Base-by-base conservation (phyloP, 345 rosid species). In the Gynandropsis gynandra region DNA sequence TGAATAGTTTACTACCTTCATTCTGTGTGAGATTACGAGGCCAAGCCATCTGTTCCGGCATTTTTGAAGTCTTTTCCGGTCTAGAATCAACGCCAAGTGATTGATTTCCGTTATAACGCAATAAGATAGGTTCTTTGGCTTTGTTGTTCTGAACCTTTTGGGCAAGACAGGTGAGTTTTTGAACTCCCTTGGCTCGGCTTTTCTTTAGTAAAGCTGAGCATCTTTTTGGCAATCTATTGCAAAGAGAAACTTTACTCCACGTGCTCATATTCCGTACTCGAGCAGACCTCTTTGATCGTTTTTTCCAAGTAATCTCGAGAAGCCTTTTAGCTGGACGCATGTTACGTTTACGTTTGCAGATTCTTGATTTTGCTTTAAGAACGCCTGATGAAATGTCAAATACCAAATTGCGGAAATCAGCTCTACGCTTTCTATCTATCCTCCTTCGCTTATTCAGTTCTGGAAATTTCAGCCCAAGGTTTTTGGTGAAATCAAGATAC, bases 401-500 rank as follows among this genome's bases (percentile, higher is more conserved):
- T 9, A 44, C 9, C 41, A 52, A 14, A 32, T 2, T 12, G 31
- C 8, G 21, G 43, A 62, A 29, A 29, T 62, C 48, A 37, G 24
- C 29, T 21, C 64, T 58, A 10, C 37, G 33, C 20, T 1, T 0
- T 31, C 12, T 10, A 7, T 43, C 7, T 43, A 0, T 58, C 50
- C 69, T 58, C 56, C 8, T 58, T 65, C 19, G 58, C 38, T 14
- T 11, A 0, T 0, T 9, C 7, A 10, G 13, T n/a, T 36, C 51
- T 19, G 37, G 59, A 44, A 64, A 64, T 15, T 9, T 44, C 3
- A 53, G 64, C 1, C 48, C 58, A 0, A 1, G 32, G 0, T 0
- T 19, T 16, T 21, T 58, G 12, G 29, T 40, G 7, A 51, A 20
- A 7, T 52, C 50, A 44, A 65, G 54, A 58, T 59, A 65, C 31